Base-by-base conservation (phyloP, 345 rosid genomes). In the Boechera retrofracta region DNA sequence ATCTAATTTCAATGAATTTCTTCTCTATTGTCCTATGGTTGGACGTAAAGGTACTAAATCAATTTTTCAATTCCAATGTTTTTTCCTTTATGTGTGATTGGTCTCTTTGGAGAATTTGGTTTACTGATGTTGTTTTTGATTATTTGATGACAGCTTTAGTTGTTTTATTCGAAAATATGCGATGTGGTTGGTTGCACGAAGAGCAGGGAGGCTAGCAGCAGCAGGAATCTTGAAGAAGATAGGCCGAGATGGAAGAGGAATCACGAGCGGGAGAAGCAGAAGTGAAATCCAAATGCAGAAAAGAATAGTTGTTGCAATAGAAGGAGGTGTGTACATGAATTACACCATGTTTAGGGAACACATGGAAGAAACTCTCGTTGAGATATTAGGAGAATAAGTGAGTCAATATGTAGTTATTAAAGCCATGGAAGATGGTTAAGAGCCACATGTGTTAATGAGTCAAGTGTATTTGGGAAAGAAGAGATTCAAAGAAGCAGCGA, bases 201-300 rank as follows among this genome's bases (percentile, higher is more conserved):
- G 99, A 78, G 99, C 99, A 16, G 99, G 95, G 45, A 83, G 99
- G 59, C 75, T 95, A 76, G 96, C 92, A 35, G 97, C 98, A 41
- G 98, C 99, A 28, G 99, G 97, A 68, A 91, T 95, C 65, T 71
- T 95, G 77, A 95, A 92, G 86, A 95, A 95, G 89, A 89, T 91
- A 0, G 93, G 99, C 11, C 81, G 98, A 68, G 99, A 95, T 45
- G 99, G 96, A 7, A 85, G 97, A 33, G 94, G 97, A 29, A 91
- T 94, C 59, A 82, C 87, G 7, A 75, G 83, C 0, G 79, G 93
- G 8, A 89, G 90, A 63, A 84, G 97, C 78, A 88, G 88, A 81
- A 89, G 86, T 62, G 84, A 84, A n/a, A 87, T 81, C 66, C 47
- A 53, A n/a, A 87, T 82, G 76, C 86, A 87, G 91, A 87, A 76